Conservation (phyloP, 2,329 filamentous ascomycete genomes). For the Triangularia setosa region DNA sequence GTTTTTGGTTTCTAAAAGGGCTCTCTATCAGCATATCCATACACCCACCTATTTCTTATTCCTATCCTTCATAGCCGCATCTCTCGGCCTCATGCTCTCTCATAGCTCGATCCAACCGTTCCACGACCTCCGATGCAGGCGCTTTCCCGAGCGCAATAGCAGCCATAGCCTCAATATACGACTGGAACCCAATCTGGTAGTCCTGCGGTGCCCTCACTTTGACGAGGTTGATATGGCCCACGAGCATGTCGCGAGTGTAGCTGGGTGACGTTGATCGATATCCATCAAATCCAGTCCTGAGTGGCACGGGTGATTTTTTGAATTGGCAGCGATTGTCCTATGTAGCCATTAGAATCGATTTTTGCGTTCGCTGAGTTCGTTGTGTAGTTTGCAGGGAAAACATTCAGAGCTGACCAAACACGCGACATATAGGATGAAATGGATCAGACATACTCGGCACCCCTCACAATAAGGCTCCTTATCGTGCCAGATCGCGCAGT, state of each 20-base stretch:
- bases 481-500: slow-evolving; percentile 1
- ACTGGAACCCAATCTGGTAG: neutral
- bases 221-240: neutral
- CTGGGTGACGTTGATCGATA: neutral
- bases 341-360: neutral
- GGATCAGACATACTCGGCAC: neutral
- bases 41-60: neutral
- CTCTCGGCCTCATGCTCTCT: neutral
- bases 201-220: neutral
- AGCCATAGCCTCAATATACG: neutral
- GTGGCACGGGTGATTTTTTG: neutral
- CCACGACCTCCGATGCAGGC: neutral
- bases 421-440: no score
- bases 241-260: neutral
- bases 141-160: slow-evolving; percentile 2
- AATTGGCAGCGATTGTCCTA: neutral
- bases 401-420: no score
- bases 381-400: no score
- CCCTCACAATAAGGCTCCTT: neutral
- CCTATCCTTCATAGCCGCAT: neutral
- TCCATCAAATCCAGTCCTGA: neutral
- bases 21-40: neutral
- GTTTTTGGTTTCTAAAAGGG: no score
- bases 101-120: neutral
- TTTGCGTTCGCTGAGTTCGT: neutral